These are phyloP conservation scores for Mucor sp. DNA, from an alignment of 371 early-diverging fungal genomes.

Conservation along the genomic window DNA sequence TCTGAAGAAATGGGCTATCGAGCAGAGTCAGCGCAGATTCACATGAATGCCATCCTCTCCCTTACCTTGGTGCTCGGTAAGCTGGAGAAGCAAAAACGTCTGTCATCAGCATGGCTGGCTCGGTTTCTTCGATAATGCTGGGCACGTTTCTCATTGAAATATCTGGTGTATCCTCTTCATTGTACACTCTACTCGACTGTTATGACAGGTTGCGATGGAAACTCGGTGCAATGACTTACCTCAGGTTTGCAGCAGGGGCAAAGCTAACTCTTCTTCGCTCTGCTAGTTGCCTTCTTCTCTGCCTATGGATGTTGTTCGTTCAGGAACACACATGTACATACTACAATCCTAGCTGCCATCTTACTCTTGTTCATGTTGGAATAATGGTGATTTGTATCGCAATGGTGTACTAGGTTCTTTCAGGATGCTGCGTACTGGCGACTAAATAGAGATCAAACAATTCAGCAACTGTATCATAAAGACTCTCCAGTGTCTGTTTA, in stretches of 20 bases:
- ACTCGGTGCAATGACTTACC: background rate
- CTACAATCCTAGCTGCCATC: background rate
- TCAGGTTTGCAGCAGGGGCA: conserved; percentile 10
- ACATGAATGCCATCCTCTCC: background rate
- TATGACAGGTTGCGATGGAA: background rate
- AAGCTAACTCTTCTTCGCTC: conserved; percentile 16
- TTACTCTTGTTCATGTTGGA: conserved; percentile 17
- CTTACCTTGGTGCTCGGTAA: background rate
- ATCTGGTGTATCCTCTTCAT: conserved; percentile 5
- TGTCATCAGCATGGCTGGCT: background rate
- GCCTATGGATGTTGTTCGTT: background rate
- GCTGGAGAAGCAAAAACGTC: conserved; percentile 6
- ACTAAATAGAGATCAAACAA: background rate
- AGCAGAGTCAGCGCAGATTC: background rate
- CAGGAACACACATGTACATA: background rate
- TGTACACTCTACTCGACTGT: conserved; percentile 3
- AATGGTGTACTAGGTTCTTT: conserved; percentile 6
- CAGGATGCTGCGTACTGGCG: conserved; percentile 11
- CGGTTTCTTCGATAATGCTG: conserved; percentile 4
- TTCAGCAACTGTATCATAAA: background rate
- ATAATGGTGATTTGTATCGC: conserved; percentile 12
- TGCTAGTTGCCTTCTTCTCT: conserved; percentile 1
- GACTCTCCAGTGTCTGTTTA: background rate
- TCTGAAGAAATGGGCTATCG: background rate
- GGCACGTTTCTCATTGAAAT: background rate